Evolutionary conservation across 139 green algal species (phyloP), one percentile per base, ranked within the genome.

Genomic region (Pseudopediastrum boryanum): DNA sequence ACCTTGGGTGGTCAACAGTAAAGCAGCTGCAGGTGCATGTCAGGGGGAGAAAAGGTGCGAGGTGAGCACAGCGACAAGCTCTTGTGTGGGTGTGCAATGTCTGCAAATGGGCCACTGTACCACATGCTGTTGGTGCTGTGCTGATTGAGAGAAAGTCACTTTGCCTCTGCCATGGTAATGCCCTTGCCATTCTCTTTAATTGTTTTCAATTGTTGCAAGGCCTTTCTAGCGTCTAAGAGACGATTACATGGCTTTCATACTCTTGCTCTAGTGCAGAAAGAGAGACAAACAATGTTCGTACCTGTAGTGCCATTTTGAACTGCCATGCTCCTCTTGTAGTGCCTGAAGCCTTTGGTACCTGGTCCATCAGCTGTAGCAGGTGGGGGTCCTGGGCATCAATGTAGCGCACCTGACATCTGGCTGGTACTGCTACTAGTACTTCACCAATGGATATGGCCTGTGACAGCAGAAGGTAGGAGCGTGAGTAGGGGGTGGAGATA

Each of bases 281-380:
- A n/a, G n/a, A n/a, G n/a, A n/a, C n/a, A n/a, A n/a, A n/a, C n/a
- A 7, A 8, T 27, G 54, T 27, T 19, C 62, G 52, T 25, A 81
- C 59, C 74, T 73, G n/a, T 10, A 81, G 46, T 2, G 74, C 74
- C 61, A 74, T 59, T 38, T 74, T 64, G 33, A 81, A 81, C 74
- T 81, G 74, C 74, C 74, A 81, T 0, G 74, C 74, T 1, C 46
- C 74, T 23, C 33, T 33, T 0, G 4, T 46, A 39, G 46, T 42
- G 25, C 70, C 62, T 12, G 61, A 63, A 10, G 61, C 61, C 31
- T 39, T 41, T n/a, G 71, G 71, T 16, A 78, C 71, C 35, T 44
- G 25, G 16, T 16, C 5, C 56, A 70, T 54, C 38, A 78, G 54
- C 29, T 29, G 36, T 1, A 54, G 39, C 39, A 78, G 54, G 70